Conservation (phyloP, 768 basidiomycete genomes). For the Mycena sanguinolenta region DNA sequence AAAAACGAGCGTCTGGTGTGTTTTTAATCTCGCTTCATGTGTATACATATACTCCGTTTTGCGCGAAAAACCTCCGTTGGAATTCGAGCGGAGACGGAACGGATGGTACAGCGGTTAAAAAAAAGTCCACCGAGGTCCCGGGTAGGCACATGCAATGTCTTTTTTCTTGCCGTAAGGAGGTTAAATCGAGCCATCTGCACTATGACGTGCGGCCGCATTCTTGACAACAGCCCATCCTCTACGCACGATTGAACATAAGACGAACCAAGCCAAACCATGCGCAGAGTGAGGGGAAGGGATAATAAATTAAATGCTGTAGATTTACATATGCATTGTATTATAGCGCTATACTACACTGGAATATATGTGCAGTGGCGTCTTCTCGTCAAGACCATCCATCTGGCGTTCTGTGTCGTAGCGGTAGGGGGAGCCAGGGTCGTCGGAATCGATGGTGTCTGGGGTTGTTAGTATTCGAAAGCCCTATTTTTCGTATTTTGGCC, state of each 20-base stretch:
- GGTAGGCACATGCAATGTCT: background rate
- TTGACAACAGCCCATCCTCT: background rate
- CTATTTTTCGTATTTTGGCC: conserved; percentile 61
- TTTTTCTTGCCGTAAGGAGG: conserved; percentile 4
- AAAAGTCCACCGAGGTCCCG: background rate
- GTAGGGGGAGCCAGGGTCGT: conserved; percentile 54
- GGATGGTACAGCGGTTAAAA: background rate
- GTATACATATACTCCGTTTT: too few relatives aligned
- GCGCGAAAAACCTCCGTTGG: background rate
- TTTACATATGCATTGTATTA: conserved; percentile 25
- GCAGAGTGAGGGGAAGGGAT: conserved; percentile 3
- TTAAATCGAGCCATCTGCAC: conserved; percentile 14
- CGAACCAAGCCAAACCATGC: conserved; percentile 23
- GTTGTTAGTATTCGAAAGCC: conserved; percentile 47
- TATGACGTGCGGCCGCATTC: background rate
- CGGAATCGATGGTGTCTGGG: conserved; percentile 39
- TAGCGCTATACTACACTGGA: background rate
- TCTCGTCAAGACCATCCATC: conserved; percentile 55
- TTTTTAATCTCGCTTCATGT: conserved; percentile 31
- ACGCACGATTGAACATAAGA: background rate
- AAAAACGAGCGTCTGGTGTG: background rate
- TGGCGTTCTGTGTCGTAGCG: conserved; percentile 53
- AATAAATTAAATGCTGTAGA: conserved; percentile 25
- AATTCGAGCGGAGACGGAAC: conserved; percentile 1
- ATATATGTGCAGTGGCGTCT: conserved; percentile 4